Evolutionary conservation across 345 rosid species (phyloP).

Genomic region (Citrus australasica): DNA sequence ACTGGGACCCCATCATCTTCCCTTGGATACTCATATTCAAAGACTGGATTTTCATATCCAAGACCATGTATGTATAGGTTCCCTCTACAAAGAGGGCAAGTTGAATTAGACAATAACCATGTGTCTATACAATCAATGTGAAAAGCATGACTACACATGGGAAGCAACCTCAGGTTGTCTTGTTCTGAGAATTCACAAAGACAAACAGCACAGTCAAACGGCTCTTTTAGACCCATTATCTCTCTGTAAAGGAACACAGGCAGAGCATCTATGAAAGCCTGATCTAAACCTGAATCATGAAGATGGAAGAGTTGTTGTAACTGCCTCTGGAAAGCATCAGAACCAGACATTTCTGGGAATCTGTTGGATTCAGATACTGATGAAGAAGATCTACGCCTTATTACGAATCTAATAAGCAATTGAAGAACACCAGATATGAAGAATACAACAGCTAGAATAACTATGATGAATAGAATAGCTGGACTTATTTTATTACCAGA

Average conservation of each 20-base stretch:
- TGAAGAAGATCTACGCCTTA: slow-evolving; percentile 57
- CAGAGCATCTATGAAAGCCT: slow-evolving; percentile 79
- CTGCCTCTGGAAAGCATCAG: slow-evolving; percentile 74
- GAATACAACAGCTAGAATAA: slow-evolving; percentile 56
- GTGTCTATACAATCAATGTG: slow-evolving; percentile 90
- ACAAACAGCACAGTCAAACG: slow-evolving; percentile 90
- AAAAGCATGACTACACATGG: slow-evolving; percentile 83
- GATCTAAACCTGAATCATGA: slow-evolving; percentile 92
- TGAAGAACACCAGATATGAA: slow-evolving; percentile 76
- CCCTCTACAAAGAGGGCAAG: slow-evolving; percentile 92
- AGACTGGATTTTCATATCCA: slow-evolving; percentile 53
- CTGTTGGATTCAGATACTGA: slow-evolving; percentile 45
- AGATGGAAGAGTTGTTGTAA: slow-evolving; percentile 86
- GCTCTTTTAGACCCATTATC: slow-evolving; percentile 69
- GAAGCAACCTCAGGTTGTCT: slow-evolving; percentile 79
- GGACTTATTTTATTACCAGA: slow-evolving; percentile 55
- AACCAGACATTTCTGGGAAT: slow-evolving; percentile 55
- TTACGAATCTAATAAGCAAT: slow-evolving; percentile 50
- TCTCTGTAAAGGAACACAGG: slow-evolving; percentile 76
- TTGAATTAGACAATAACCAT: slow-evolving; percentile 87
- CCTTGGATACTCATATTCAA: slow-evolving; percentile 45
- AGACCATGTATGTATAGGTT: slow-evolving; percentile 51
- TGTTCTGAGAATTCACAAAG: slow-evolving; percentile 69
- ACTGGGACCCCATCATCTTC: slow-evolving; percentile 42
- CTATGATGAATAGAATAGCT: slow-evolving; percentile 55